Conservation (phyloP, 2,329 filamentous ascomycete species). For the Westerdykella aurantiaca region DNA sequence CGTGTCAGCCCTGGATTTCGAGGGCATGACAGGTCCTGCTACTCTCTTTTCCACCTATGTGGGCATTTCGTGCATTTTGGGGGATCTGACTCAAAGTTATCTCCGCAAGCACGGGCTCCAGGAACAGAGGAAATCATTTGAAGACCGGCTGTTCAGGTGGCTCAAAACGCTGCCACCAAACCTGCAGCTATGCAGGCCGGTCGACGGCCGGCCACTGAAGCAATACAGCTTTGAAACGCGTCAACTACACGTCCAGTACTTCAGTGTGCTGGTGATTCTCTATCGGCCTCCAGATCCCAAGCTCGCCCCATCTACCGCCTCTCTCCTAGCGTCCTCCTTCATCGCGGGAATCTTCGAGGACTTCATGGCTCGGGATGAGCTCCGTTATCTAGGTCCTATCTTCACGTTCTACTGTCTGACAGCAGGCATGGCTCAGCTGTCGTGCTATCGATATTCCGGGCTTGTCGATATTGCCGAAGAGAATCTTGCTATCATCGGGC, state of each 20-base stretch:
- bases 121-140: slow-evolving; percentile 29
- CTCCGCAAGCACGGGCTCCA: slow-evolving; percentile 30
- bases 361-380: slow-evolving; percentile 38
- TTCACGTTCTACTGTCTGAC: slow-evolving; percentile 41
- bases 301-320: slow-evolving; percentile 32
- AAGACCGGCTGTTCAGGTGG: slow-evolving; percentile 39
- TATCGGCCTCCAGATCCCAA: slow-evolving; percentile 31
- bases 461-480: slow-evolving; percentile 23
- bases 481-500: slow-evolving; percentile 23
- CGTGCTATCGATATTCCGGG: slow-evolving; percentile 34
- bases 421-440: slow-evolving; percentile 38
- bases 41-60: slow-evolving; percentile 38
- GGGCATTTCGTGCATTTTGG: slow-evolving; percentile 37
- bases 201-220: slow-evolving; percentile 18
- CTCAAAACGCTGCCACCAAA: slow-evolving; percentile 32
- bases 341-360: slow-evolving; percentile 42
- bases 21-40: slow-evolving; percentile 21
- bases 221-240: slow-evolving; percentile 33
- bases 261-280: slow-evolving; percentile 37
- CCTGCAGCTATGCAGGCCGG: slow-evolving; percentile 22
- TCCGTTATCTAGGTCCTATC: slow-evolving; percentile 38
- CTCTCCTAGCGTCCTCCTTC: slow-evolving; percentile 39
- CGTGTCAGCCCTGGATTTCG: slow-evolving; percentile 35
- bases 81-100: slow-evolving; percentile 39
- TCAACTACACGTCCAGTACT: slow-evolving; percentile 38